These are phyloP conservation scores for Raphanus sativus DNA, from an alignment of 345 rosid genomes.

Conservation along the genomic window DNA sequence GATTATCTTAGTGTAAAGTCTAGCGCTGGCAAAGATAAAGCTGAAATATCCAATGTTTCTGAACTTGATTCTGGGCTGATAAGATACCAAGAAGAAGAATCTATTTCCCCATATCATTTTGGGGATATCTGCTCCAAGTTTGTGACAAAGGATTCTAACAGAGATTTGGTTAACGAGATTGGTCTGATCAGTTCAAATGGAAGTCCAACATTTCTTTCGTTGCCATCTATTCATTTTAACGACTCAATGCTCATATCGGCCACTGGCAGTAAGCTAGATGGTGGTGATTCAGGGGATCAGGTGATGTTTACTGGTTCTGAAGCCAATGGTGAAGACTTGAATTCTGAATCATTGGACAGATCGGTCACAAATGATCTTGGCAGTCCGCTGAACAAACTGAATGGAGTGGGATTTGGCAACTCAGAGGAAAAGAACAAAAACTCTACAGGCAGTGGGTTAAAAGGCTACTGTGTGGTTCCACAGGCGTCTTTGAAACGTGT, in stretches of 20 bases:
- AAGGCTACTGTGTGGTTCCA: conserved; percentile 65
- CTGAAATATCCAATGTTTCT: conserved; percentile 43
- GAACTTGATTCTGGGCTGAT: conserved; percentile 57
- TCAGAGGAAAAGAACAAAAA: conserved; percentile 50
- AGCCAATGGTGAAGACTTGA: conserved; percentile 36
- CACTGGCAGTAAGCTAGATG: conserved; percentile 37
- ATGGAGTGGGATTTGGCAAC: conserved; percentile 38
- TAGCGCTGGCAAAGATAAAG: conserved; percentile 31
- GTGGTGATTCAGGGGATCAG: conserved; percentile 39
- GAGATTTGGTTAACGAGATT: conserved; percentile 75
- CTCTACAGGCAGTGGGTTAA: conserved; percentile 36
- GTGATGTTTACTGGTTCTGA: conserved; percentile 31
- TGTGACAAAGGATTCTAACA: conserved; percentile 74
- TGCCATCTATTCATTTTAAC: conserved; percentile 48
- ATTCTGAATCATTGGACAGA: conserved; percentile 30
- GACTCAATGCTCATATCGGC: conserved; percentile 50
- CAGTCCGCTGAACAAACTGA: conserved; percentile 27
- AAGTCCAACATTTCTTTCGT: conserved; percentile 59
- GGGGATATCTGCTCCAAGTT: conserved; percentile 75
- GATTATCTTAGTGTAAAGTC: conserved; percentile 37
- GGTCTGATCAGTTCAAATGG: conserved; percentile 89
- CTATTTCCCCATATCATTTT: conserved; percentile 59
- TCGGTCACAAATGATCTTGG: conserved; percentile 37
- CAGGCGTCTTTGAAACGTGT: conserved; percentile 73
- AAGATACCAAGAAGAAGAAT: conserved; percentile 56